Base-by-base conservation (phyloP, 108 stramenopile species). In the Pseudonitzschia multistriata region DNA sequence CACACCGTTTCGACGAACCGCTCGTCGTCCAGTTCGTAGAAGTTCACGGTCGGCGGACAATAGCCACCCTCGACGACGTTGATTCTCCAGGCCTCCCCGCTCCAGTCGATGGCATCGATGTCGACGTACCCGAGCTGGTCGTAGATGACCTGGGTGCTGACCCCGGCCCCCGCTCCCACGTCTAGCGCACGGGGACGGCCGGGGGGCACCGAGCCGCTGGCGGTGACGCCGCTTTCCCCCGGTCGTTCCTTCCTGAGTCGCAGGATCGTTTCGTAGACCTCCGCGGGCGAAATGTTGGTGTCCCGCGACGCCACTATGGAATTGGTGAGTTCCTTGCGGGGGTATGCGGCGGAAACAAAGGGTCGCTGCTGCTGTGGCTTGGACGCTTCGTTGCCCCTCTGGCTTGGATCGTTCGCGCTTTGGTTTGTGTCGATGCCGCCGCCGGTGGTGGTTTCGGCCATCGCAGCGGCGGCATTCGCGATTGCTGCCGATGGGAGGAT, bases 81-180 rank as follows among this genome's bases (percentile, higher is more conserved):
- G 34, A 24, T 53, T 33, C 77, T 50, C 93, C 93, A 94, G 22
- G 93, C 90, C 1, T 74, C 71, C 8, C 77, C 83, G 34, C 84
- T 85, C 93, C 93, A 94, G 72, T 94, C 93, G n/a, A 91, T 47
- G 0, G 90, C 90, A 68, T 91, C 90, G 37, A 64, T 64, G 47
- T 64, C 29, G 5, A 22, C 7, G 66, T 84, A 91, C 34, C 93
- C 93, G 60, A 90, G 42, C 50, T 85, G 64, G 10, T 79, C 33
- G 50, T 85, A 90, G 27, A 94, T 66, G 0, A 90, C 82, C 62
- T 89, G 78, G 0, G 93, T 94, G 24, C 87, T 88, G 3, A 91
- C 86, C 1, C 93, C 93, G 0, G 93, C 93, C 24, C 93, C 93
- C 17, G 90, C 88, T 28, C 93, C 93, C 3, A 91, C 83, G 74